Evolutionary conservation across 306 rosid species (phyloP).

Genomic region (Malus asiatica): DNA sequence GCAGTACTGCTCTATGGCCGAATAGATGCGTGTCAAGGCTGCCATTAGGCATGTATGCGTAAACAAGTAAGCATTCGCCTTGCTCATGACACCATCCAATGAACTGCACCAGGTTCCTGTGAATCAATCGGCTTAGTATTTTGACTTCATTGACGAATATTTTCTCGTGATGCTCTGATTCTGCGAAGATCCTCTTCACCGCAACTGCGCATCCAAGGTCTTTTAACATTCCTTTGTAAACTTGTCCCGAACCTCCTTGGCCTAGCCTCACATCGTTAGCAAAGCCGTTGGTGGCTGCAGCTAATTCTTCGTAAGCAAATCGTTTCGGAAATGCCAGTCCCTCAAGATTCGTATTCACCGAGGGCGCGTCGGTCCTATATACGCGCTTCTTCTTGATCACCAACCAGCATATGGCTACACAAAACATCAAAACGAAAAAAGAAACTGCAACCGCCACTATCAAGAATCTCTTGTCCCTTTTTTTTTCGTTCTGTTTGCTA

Average conservation of each 20-base stretch:
- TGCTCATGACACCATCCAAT: too few species aligned
- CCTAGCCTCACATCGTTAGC: conserved; percentile 23
- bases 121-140: conserved; percentile 49
- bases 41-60: conserved; percentile 38
- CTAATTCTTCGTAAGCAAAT: conserved; percentile 36
- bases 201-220: conserved; percentile 29
- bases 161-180: conserved; percentile 16
- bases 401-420: background rate
- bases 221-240: conserved; percentile 6
- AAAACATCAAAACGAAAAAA: background rate
- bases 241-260: too few species aligned
- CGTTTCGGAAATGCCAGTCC: conserved; percentile 31
- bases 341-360: conserved; percentile 4
- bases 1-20: conserved; percentile 20
- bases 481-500: too few species aligned
- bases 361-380: background rate
- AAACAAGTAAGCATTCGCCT: too few species aligned
- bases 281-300: conserved; percentile 34
- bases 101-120: conserved; percentile 38
- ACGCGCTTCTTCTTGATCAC: background rate
- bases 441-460: background rate
- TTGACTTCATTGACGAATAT: conserved; percentile 25
- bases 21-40: conserved; percentile 47
- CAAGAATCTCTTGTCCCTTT: too few species aligned
- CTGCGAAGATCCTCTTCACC: conserved; percentile 42